Evolutionary conservation across 2,329 filamentous ascomycete species (phyloP), one percentile per base, ranked within the genome.

Genomic region (Rutstroemia sp.): DNA sequence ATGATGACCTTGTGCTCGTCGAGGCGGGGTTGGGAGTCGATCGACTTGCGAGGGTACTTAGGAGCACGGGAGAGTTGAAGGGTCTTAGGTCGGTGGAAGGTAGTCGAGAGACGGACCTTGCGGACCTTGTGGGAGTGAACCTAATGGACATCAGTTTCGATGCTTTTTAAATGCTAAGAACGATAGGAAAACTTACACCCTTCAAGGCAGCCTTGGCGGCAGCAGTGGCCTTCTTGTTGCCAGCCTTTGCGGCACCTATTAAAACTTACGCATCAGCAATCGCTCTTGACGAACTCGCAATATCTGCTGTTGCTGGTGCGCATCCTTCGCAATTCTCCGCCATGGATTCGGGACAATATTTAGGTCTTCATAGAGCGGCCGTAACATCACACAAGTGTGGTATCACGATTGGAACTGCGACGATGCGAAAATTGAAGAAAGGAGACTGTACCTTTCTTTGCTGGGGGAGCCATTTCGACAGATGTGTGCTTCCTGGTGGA

Each of bases 1-100:
- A 97, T 82, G 76, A 99, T 88, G 75, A 97, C 83, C 86, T 95
- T 96, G 85, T 92, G 89, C 80, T 92, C 89, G 79, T 99, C 94
- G 72, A 99, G 89, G 70, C 91, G 88, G 69, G 92, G 87, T 74
- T 84, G 83, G 76, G 92, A 87, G 71, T 89, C 86, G 74, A 99
- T 85, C 67, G 90, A 92, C 83, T 94, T 95, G 81, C 92, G 91
- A 68, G 90, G 92, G 84, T 95, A 97, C 81, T 95, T 96, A 76
- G 92, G 92, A 51, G 86, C 77, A 73, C 94, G 90, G 70, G 90
- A 88, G 70, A 96, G 85, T 77, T 88, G 80, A 72, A 96, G 89
- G 67, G 92, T 97, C 87, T 97, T 97, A 73, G 94, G 94, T 71
- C 85, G 86, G 86, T 96, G 92, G 88, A 97, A 99, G 75, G 87